A percentile compares a stretch with the other conserved stretches of the same genome.
Evolutionary conservation across 1,139 yeast species (phyloP).

Genomic region (Magnusiomyces sp.): DNA sequence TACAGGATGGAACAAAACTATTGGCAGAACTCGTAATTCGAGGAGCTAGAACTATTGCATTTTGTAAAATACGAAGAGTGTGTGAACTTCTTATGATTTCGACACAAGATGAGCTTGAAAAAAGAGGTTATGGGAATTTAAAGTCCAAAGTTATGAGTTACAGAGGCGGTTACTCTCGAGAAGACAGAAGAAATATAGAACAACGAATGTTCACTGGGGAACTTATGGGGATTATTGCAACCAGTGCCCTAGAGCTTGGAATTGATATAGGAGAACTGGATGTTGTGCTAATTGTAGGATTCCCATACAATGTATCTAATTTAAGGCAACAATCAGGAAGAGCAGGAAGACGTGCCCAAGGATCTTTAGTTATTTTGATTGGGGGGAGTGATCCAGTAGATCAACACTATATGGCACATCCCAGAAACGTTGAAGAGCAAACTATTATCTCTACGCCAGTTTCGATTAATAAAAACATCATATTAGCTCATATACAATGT

Average conservation of each 20-base stretch:
- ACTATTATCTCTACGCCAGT: slow-evolving; percentile 36
- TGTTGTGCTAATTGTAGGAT: slow-evolving; percentile 86
- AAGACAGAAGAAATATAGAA: slow-evolving; percentile 81
- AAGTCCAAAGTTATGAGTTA: slow-evolving; percentile 72
- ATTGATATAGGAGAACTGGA: slow-evolving; percentile 90
- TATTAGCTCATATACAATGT: slow-evolving; percentile 85
- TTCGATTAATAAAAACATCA: slow-evolving; percentile 48
- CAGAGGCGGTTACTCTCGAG: slow-evolving; percentile 86
- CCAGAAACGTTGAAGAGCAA: slow-evolving; percentile 50
- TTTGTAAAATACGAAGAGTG: slow-evolving; percentile 76
- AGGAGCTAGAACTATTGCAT: slow-evolving; percentile 74
- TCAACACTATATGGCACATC: slow-evolving; percentile 69
- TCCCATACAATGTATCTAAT: slow-evolving; percentile 78
- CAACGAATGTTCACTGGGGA: slow-evolving; percentile 82
- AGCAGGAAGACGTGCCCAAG: slow-evolving; percentile 76
- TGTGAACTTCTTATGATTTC: slow-evolving; percentile 87
- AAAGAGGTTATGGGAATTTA: slow-evolving; percentile 20
- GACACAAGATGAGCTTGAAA: slow-evolving; percentile 46
- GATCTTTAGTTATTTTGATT: slow-evolving; percentile 72
- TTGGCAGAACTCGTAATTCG: slow-evolving; percentile 55
- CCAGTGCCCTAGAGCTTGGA: slow-evolving; percentile 92
- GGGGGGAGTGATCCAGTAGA: slow-evolving; percentile 83
- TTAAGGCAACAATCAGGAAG: slow-evolving; percentile 94
- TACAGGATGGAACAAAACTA: slow-evolving; percentile 67
- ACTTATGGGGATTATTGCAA: slow-evolving; percentile 79